phyloP scores from a whole-genome alignment of 345 rosid genomes.

The Corchorus capsularis region DNA sequence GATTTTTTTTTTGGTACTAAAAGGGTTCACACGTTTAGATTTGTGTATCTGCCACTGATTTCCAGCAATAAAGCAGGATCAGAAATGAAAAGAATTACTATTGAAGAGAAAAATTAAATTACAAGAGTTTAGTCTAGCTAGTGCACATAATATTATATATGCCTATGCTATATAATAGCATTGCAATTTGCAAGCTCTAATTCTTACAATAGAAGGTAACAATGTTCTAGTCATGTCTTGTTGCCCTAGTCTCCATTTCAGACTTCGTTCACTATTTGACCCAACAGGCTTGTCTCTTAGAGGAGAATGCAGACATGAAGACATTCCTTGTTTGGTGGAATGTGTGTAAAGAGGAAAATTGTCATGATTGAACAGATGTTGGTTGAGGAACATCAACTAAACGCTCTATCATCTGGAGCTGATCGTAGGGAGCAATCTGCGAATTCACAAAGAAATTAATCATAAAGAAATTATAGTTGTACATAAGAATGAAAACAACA shows the following conservation, averaged over 20 bases:
- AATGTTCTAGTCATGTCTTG: background rate
- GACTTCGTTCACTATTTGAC: background rate
- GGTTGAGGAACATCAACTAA: conserved; percentile 59
- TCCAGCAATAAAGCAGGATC: background rate
- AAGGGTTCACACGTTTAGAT: too few relatives aligned
- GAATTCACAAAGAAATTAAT: background rate
- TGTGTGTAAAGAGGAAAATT: background rate
- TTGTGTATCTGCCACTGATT: background rate
- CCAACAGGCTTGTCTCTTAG: background rate
- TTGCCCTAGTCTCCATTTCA: background rate
- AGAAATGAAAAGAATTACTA: background rate
- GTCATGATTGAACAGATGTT: conserved; percentile 9
- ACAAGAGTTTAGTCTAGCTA: background rate
- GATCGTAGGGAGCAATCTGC: conserved; percentile 99
- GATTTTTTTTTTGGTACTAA: too few relatives aligned
- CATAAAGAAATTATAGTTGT: background rate
- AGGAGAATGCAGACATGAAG: background rate
- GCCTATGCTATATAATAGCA: background rate
- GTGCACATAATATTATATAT: background rate
- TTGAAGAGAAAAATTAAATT: background rate
- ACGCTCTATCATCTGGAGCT: conserved; percentile 76
- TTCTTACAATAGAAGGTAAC: background rate
- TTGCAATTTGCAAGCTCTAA: background rate
- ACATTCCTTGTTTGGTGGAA: background rate
- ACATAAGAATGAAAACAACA: background rate